phyloP scores from a whole-genome alignment of 306 rosid species.

The Ormosia emarginata region DNA sequence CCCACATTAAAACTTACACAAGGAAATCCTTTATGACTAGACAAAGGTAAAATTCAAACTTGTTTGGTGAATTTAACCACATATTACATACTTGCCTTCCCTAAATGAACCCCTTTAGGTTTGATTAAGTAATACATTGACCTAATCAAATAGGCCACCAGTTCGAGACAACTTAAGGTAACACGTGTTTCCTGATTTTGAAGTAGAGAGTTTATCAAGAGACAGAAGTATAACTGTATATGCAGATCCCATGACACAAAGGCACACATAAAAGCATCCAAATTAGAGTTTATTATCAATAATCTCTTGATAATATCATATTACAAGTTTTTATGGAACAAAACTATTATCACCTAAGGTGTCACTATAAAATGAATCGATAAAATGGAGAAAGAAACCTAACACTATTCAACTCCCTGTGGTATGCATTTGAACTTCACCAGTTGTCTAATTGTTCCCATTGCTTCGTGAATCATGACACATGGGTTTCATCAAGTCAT shows the following conservation, averaged over 20 bases:
- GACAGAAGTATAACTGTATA: background rate
- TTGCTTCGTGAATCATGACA: background rate
- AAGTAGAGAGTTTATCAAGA: background rate
- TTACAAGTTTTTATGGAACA: conserved; percentile 1
- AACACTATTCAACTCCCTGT: conserved; percentile 3
- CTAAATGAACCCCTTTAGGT: background rate
- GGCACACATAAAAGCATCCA: background rate
- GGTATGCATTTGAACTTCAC: background rate
- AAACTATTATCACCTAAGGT: background rate
- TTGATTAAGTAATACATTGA: background rate
- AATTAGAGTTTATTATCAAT: background rate
- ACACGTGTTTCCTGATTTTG: background rate
- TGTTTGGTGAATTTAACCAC: background rate
- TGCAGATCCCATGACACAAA: background rate
- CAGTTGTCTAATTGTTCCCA: conserved; percentile 1
- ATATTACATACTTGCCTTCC: background rate
- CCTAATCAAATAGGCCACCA: background rate
- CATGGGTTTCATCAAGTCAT: conserved; percentile 21
- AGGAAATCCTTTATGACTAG: background rate
- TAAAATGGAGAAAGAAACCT: conserved; percentile 11
- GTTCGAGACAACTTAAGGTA: background rate
- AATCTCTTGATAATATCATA: background rate
- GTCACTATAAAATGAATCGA: background rate
- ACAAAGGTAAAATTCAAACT: background rate
- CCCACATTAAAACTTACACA: background rate